phyloP scores from a whole-genome alignment of 2,329 filamentous ascomycete species.

The Sporothrix brunneoviolacea region DNA sequence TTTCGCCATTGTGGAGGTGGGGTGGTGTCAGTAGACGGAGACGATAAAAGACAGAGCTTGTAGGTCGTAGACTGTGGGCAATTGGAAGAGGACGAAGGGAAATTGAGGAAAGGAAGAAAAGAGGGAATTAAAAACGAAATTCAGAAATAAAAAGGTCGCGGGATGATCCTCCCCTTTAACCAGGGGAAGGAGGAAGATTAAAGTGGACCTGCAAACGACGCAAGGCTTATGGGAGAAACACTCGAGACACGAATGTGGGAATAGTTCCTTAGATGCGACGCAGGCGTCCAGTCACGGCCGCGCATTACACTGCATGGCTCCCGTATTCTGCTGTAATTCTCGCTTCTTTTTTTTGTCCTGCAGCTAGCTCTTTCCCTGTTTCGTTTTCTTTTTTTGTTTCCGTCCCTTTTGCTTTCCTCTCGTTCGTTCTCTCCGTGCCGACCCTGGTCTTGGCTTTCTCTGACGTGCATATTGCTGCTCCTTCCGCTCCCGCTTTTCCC shows the following conservation, averaged over 20 bases:
- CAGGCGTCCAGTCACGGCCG: too few relatives aligned
- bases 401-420: neutral
- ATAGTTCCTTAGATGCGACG: neutral
- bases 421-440: too few relatives aligned
- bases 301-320: neutral
- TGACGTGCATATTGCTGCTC: too few relatives aligned
- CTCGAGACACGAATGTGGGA: neutral
- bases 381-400: neutral
- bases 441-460: too few relatives aligned
- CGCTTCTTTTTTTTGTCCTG: neutral
- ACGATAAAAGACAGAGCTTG: too few relatives aligned
- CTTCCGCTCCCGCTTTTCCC: too few relatives aligned
- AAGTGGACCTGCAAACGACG: slow-evolving; percentile 4
- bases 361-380: too few relatives aligned
- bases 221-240: neutral
- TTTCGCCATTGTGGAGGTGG: slow-evolving; percentile 28
- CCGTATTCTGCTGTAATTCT: neutral
- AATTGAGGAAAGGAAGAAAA: neutral
- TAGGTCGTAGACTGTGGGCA: neutral
- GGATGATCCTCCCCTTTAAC: slow-evolving; percentile 4
- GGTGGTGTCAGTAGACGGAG: neutral
- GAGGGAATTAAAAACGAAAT: too few relatives aligned
- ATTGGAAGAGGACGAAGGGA: neutral
- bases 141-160: neutral
- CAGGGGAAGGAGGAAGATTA: neutral